Base-by-base conservation (phyloP, 139 green algal species). In the Gonium pectorale region DNA sequence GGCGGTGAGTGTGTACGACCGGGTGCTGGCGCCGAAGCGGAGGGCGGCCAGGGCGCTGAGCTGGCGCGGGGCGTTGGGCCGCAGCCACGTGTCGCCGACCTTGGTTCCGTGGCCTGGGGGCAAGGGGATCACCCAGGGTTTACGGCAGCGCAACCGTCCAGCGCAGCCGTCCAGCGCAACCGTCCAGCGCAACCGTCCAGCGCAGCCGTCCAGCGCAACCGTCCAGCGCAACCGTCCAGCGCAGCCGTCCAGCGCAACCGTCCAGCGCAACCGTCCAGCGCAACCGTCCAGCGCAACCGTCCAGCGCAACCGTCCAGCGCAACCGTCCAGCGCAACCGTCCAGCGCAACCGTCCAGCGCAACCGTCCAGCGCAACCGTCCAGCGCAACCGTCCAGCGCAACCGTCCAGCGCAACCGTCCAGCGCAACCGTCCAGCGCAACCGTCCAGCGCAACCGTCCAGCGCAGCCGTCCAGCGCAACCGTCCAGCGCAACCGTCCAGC, bases 41-140 rank as follows among this genome's bases (percentile, higher is more conserved):
- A 84, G 24, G 31, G 8, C 17, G 3, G 70, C 59, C 11, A 63
- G 63, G 3, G 46, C 54, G 41, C 68, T n/a, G 52, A 97, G 62
- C 29, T 86, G 78, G 33, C 87, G 88, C 0, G 89, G 82, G 24
- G 84, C 67, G 67, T 96, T 90, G 24, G 94, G 43, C 31, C 92
- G 89, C 5, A 97, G 74, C 94, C 94, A 97, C 0, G 74, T 74
- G 27, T 94, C 94, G 51, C 93, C 91, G 49, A 96, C 41, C 87
- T 96, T 96, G 26, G 94, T 96, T 43, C 94, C 92, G 72, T 97
- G 94, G 0, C 84, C 91, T 93, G 86, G 60, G 60, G 67, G 37
- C n/a, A 70, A 43, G 11, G 63, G 6, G 7, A 0, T 43, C n/a
- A n/a, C n/a, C n/a, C n/a, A n/a, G n/a, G n/a, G n/a, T n/a, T n/a